These are phyloP conservation scores for Albatrellus ellisii DNA, from an alignment of 768 basidiomycete species.

Conservation along the genomic window DNA sequence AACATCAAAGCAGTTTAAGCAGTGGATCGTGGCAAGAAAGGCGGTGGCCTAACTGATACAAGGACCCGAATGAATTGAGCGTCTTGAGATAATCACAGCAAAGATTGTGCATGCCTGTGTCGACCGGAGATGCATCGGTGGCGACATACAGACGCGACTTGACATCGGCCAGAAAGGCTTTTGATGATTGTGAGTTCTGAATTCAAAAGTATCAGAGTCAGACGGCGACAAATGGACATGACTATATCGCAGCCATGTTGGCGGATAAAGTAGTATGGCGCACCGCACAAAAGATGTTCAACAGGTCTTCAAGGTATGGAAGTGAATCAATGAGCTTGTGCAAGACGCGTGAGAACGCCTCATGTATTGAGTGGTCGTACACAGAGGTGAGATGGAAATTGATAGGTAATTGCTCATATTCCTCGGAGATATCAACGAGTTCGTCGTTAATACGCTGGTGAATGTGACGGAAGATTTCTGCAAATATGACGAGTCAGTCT, in stretches of 20 bases:
- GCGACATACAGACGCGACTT: conserved; percentile 82
- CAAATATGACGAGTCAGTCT: conserved; percentile 1
- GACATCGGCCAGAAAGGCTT: conserved; percentile 88
- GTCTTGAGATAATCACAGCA: conserved; percentile 88
- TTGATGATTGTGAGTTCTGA: conserved; percentile 85
- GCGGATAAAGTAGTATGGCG: conserved; percentile 11
- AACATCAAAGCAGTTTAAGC: neutral
- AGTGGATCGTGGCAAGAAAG: neutral
- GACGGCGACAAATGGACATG: neutral
- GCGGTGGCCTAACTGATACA: conserved; percentile 55
- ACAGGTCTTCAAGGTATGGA: conserved; percentile 74
- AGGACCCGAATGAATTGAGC: conserved; percentile 70
- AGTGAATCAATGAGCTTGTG: conserved; percentile 80
- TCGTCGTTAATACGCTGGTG: conserved; percentile 79
- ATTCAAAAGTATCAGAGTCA: neutral
- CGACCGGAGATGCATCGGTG: conserved; percentile 86
- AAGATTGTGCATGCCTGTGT: conserved; percentile 75
- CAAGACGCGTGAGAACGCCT: conserved; percentile 83
- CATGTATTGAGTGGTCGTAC: conserved; percentile 83
- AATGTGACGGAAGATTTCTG: conserved; percentile 87
- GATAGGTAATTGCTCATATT: conserved; percentile 65
- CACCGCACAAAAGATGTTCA: conserved; percentile 78
- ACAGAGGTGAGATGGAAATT: conserved; percentile 90
- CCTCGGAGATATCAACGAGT: conserved; percentile 60
- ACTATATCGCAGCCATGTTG: neutral